A percentile compares a stretch with the other conserved stretches of the same genome.
Conservation (phyloP, 257 asterid species). For the Scutellaria galericulata region DNA sequence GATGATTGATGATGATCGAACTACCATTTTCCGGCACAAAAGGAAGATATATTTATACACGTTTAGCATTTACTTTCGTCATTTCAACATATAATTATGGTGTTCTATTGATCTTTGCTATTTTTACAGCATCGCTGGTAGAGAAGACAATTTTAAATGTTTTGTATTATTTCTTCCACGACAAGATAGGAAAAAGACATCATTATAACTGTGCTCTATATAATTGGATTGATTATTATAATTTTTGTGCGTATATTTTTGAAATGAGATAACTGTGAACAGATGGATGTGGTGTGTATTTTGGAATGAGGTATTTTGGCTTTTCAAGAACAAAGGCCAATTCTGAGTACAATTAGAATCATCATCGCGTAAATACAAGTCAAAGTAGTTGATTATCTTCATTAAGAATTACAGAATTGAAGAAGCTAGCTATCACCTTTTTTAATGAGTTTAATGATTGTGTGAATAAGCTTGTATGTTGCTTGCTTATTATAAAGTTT, state of each 20-base stretch:
- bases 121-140: too few relatives aligned
- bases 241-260: too few relatives aligned
- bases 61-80: neutral
- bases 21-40: too few relatives aligned
- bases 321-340: neutral
- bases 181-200: slow-evolving; percentile 2
- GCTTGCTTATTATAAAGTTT: neutral
- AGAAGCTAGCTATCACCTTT: too few relatives aligned
- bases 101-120: neutral
- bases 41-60: too few relatives aligned
- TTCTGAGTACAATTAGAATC: too few relatives aligned
- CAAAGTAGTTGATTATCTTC: neutral
- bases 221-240: too few relatives aligned
- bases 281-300: neutral
- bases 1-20: neutral
- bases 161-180: neutral
- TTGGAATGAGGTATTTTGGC: slow-evolving; percentile 21
- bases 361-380: neutral
- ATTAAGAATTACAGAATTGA: too few relatives aligned
- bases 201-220: neutral
- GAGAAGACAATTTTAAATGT: neutral
- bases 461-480: too few relatives aligned
- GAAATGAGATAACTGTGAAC: neutral
- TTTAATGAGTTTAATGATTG: too few relatives aligned
- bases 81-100: neutral